Evolutionary conservation across 2,329 filamentous ascomycete genomes (phyloP).

Genomic region (Metarhizium album): DNA sequence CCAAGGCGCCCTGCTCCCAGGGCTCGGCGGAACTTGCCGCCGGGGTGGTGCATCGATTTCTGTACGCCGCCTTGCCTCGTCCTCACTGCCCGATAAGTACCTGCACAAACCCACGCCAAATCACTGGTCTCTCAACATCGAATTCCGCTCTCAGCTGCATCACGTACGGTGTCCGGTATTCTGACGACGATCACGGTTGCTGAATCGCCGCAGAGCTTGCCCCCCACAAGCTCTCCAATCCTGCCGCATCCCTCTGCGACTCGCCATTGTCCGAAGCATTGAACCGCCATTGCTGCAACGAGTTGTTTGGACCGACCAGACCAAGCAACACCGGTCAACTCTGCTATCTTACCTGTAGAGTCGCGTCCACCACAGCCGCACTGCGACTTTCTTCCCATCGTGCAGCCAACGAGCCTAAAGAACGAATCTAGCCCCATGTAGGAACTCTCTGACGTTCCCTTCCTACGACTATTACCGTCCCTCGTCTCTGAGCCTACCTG

Average conservation of each 20-base stretch:
- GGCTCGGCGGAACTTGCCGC: slow-evolving; percentile 19
- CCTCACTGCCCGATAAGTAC: slow-evolving; percentile 19
- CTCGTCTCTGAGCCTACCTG: slow-evolving; percentile 20
- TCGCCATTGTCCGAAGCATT: slow-evolving; percentile 1
- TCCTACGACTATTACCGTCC: slow-evolving; percentile 16
- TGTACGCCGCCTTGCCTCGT: slow-evolving; percentile 18
- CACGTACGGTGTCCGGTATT: background rate
- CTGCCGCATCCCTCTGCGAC: slow-evolving; percentile 12
- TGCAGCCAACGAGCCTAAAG: slow-evolving; percentile 6
- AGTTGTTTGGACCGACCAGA: background rate
- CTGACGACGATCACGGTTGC: slow-evolving; percentile 7
- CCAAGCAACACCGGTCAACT: background rate
- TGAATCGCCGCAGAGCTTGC: slow-evolving; percentile 13
- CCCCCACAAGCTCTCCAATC: slow-evolving; percentile 14
- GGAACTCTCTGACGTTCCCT: slow-evolving; percentile 16
- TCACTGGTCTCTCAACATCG: background rate
- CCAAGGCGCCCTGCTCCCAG: slow-evolving; percentile 2
- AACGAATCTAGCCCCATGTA: slow-evolving; percentile 22
- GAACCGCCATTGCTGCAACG: background rate
- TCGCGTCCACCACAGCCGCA: background rate
- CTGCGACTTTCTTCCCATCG: background rate
- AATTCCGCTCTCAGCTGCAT: slow-evolving; percentile 4
- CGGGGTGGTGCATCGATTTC: slow-evolving; percentile 19
- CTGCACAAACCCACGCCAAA: slow-evolving; percentile 10
- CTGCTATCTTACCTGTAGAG: background rate